Evolutionary conservation across 208 protist genomes (phyloP), one percentile per base, ranked within the genome.

Genomic region (Leishmania turanica): DNA sequence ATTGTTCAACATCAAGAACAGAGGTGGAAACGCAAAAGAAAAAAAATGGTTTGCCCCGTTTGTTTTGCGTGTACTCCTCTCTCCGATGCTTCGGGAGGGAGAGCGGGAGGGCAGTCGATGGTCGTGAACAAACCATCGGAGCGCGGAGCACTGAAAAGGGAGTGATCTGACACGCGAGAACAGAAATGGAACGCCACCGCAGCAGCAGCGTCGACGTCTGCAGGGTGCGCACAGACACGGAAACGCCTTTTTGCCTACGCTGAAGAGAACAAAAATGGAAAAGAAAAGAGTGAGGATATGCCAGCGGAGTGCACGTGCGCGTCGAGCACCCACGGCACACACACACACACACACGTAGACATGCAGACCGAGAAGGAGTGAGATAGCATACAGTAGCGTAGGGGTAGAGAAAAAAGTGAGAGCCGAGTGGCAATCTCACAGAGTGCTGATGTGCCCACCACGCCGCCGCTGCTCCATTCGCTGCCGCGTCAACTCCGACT

Each of bases 401-500:
- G 47, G 47, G 76, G 40, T 3, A 6, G 64, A n/a, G 42, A 27
- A 60, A 34, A 45, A 69, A 2, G 34, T 15, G 34, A 37, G 1
- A 47, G 21, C 5, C 69, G 45, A 34, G 27, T 1, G n/a, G 19
- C 72, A 42, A 42, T 8, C 13, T 77, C 74, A 77, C 13, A 65
- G 37, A 34, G 56, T 37, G 4, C 40, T 47, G 5, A 11, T 45
- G 17, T 62, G 19, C 31, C 53, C 31, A 42, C n/a, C 56, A 49
- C 27, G 54, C 53, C 21, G 45, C 66, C 51, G 66, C 81, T 19
- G 62, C 45, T 64, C 81, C 40, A 77, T 45, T 37, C 56, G 69
- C n/a, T 54, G 49, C 37, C 53, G 72, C 24, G 75, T 49, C 6
- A 70, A 71, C 27, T 82, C 82, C 34, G 58, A 54, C 78, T 82